Conservation (phyloP, 345 rosid species). For the Heritiera fomes region DNA sequence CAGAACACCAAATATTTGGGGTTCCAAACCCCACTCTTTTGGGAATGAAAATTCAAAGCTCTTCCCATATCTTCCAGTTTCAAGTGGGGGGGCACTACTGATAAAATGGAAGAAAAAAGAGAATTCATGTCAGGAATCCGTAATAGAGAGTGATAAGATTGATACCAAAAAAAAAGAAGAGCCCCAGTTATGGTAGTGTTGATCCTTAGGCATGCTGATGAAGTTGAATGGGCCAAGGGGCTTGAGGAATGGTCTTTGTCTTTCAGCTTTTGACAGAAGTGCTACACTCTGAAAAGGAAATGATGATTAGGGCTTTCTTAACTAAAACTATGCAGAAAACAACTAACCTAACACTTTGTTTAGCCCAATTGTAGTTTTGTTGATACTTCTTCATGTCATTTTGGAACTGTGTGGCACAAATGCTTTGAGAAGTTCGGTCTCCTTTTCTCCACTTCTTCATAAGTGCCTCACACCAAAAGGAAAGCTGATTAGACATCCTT, state of each 20-base stretch:
- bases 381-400: background rate
- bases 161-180: background rate
- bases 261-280: background rate
- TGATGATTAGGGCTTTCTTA: background rate
- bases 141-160: background rate
- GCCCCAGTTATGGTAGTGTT: no score
- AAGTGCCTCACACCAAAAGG: no score
- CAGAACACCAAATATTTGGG: background rate
- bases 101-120: background rate
- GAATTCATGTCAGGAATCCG: background rate
- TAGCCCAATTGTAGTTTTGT: background rate
- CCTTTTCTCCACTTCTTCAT: background rate
- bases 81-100: no score
- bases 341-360: background rate
- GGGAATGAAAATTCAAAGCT: background rate
- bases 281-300: background rate
- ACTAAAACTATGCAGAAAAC: background rate
- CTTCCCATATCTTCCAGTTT: background rate
- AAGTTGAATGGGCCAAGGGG: conserved; percentile 1
- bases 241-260: background rate
- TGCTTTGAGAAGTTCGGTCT: background rate
- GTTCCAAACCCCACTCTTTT: background rate
- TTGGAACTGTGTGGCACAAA: background rate
- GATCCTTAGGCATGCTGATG: background rate
- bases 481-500: background rate